Conservation (phyloP, 2,329 filamentous ascomycete genomes). For the Alternaria solani region DNA sequence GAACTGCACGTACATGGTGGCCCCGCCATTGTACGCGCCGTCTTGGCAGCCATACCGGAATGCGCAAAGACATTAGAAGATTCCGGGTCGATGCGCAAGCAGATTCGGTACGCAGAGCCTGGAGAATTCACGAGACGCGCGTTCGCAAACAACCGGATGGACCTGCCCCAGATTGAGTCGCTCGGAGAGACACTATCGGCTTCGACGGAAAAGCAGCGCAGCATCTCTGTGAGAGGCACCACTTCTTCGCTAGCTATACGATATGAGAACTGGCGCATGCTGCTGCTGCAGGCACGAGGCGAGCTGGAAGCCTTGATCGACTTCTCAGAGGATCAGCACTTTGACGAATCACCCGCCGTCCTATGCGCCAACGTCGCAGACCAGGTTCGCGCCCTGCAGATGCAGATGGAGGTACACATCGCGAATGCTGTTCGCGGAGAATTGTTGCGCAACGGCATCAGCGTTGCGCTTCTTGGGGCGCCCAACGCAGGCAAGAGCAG, state of each 20-base stretch:
- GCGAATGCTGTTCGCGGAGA: slow-evolving; percentile 82
- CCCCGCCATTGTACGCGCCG: slow-evolving; percentile 84
- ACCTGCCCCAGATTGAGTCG: slow-evolving; percentile 81
- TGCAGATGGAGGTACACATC: slow-evolving; percentile 73
- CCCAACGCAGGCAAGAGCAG: slow-evolving; percentile 97
- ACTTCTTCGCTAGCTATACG: slow-evolving; percentile 72
- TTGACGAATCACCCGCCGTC: slow-evolving; percentile 82
- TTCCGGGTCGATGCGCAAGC: slow-evolving; percentile 19
- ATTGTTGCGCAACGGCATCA: slow-evolving; percentile 83
- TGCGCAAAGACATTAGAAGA: slow-evolving; percentile 43
- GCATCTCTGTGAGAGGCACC: slow-evolving; percentile 80
- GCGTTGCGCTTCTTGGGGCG: slow-evolving; percentile 84
- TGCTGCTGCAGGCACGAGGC: slow-evolving; percentile 80
- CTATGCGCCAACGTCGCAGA: slow-evolving; percentile 73
- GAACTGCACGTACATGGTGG: slow-evolving; percentile 97
- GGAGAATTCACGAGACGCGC: slow-evolving; percentile 95
- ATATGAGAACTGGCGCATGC: slow-evolving; percentile 84
- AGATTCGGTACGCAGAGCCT: slow-evolving; percentile 86
- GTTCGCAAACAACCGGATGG: slow-evolving; percentile 85
- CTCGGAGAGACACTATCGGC: slow-evolving; percentile 68
- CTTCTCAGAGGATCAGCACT: slow-evolving; percentile 96
- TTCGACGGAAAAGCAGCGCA: slow-evolving; percentile 90
- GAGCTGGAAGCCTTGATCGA: slow-evolving; percentile 96
- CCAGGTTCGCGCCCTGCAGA: slow-evolving; percentile 69
- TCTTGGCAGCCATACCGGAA: slow-evolving; percentile 76